A percentile compares a stretch with the other conserved stretches of the same genome.
Evolutionary conservation across 2,329 filamentous ascomycete species (phyloP).

Genomic region (Nakataea oryzae): DNA sequence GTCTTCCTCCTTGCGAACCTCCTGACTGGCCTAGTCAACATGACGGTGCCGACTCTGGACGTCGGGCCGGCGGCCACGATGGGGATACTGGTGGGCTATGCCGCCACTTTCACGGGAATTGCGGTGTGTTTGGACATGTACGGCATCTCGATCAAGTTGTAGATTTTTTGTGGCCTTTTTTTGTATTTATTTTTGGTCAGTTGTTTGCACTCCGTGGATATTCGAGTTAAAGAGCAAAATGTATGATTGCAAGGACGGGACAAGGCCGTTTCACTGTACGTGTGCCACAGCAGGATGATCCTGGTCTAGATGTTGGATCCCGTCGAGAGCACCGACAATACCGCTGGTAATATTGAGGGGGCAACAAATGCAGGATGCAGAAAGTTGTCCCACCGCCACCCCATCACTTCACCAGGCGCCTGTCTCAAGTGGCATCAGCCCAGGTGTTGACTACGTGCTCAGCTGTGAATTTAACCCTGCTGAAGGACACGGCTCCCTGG

Average conservation of each 20-base stretch:
- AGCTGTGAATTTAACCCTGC: no score
- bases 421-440: background rate
- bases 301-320: no score
- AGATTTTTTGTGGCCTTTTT: background rate
- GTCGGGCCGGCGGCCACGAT: slow-evolving; percentile 55
- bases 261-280: no score
- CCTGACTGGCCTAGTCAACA: slow-evolving; percentile 78
- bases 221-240: background rate
- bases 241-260: no score
- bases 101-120: slow-evolving; percentile 51
- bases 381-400: background rate
- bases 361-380: background rate
- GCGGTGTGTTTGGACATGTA: slow-evolving; percentile 57
- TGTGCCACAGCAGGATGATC: no score
- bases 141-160: slow-evolving; percentile 63
- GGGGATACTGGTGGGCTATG: slow-evolving; percentile 66
- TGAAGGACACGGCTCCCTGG: no score
- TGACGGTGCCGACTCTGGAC: slow-evolving; percentile 75
- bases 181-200: background rate
- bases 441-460: background rate
- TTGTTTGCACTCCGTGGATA: background rate
- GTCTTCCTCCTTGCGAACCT: slow-evolving; percentile 85
- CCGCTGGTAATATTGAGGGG: no score
- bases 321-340: no score
- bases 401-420: background rate